Evolutionary conservation across 768 basidiomycete genomes (phyloP).

Genomic region (Solioccasus polychromus): DNA sequence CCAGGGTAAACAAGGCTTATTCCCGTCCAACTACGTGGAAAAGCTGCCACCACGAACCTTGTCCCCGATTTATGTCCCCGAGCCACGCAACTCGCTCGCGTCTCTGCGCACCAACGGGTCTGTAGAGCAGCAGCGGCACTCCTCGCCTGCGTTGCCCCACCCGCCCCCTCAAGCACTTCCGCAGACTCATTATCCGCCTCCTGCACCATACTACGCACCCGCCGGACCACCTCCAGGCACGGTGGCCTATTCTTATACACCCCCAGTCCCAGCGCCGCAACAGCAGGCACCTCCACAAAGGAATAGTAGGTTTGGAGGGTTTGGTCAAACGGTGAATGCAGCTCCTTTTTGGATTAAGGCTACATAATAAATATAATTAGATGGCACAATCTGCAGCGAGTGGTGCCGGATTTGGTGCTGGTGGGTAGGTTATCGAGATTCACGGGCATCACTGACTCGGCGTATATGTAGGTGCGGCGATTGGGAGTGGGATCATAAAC

Average conservation of each 20-base stretch:
- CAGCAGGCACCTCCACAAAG: conserved; percentile 28
- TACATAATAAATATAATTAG: conserved; percentile 11
- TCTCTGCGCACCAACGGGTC: conserved; percentile 4
- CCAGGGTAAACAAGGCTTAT: conserved; percentile 65
- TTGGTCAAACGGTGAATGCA: conserved; percentile 37
- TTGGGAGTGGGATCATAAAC: conserved; percentile 44
- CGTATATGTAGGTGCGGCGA: conserved; percentile 38
- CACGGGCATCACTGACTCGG: neutral
- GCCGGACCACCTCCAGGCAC: conserved; percentile 13
- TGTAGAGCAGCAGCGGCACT: conserved; percentile 12
- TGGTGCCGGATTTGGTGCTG: conserved; percentile 50
- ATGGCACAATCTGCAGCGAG: conserved; percentile 35
- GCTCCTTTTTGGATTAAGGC: neutral
- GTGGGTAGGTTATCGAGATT: conserved; percentile 26
- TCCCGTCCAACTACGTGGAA: conserved; percentile 78
- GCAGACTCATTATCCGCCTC: too few species aligned
- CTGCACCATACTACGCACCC: too few species aligned
- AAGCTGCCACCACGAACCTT: conserved; percentile 35
- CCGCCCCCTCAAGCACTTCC: too few species aligned
- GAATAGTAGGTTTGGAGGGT: conserved; percentile 38
- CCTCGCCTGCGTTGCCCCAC: conserved; percentile 20
- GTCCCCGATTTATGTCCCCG: conserved; percentile 24
- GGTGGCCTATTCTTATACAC: conserved; percentile 12
- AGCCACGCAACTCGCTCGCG: conserved; percentile 18
- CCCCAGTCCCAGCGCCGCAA: conserved; percentile 20